phyloP scores from a whole-genome alignment of 2,329 filamentous ascomycete species.

The Leptographium flavum region DNA sequence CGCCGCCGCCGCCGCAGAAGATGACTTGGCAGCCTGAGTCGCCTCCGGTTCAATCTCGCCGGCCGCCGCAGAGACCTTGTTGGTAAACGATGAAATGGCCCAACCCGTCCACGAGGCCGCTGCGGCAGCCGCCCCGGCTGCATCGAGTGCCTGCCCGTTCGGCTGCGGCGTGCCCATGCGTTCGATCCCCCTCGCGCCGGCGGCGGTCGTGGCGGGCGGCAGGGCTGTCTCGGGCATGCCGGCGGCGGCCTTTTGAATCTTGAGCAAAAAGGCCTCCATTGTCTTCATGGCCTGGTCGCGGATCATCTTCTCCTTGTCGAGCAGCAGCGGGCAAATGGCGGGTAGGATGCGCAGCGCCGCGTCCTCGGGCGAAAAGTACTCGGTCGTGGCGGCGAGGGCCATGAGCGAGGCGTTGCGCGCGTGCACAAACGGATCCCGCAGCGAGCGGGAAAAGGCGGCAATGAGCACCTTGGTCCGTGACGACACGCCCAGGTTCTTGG shows the following conservation, averaged over 20 bases:
- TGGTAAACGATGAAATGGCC: slow-evolving; percentile 97
- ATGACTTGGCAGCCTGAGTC: slow-evolving; percentile 12
- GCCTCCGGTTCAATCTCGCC: slow-evolving; percentile 61
- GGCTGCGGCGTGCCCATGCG: slow-evolving; percentile 69
- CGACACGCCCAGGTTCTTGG: slow-evolving; percentile 66
- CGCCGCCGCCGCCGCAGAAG: slow-evolving; percentile 17
- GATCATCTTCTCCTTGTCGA: slow-evolving; percentile 92
- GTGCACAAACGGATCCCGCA: slow-evolving; percentile 89
- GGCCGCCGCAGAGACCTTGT: slow-evolving; percentile 71
- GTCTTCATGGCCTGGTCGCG: slow-evolving; percentile 86
- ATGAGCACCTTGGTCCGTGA: slow-evolving; percentile 81
- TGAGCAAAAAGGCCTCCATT: slow-evolving; percentile 70
- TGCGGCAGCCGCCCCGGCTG: slow-evolving; percentile 23
- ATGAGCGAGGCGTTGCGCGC: slow-evolving; percentile 80
- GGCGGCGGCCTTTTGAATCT: slow-evolving; percentile 63
- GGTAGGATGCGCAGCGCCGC: slow-evolving; percentile 74
- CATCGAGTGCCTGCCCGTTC: slow-evolving; percentile 28
- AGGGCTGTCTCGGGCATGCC: slow-evolving; percentile 69
- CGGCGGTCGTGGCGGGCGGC: slow-evolving; percentile 46
- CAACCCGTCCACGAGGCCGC: slow-evolving; percentile 76
- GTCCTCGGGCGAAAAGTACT: slow-evolving; percentile 82
- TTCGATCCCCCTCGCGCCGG: slow-evolving; percentile 38
- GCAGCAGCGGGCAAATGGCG: slow-evolving; percentile 64
- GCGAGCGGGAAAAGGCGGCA: slow-evolving; percentile 77
- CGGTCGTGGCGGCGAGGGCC: slow-evolving; percentile 70